Evolutionary conservation across 495 filamentous ascomycete genomes (phyloP).

Genomic region (Penicillium manginii): DNA sequence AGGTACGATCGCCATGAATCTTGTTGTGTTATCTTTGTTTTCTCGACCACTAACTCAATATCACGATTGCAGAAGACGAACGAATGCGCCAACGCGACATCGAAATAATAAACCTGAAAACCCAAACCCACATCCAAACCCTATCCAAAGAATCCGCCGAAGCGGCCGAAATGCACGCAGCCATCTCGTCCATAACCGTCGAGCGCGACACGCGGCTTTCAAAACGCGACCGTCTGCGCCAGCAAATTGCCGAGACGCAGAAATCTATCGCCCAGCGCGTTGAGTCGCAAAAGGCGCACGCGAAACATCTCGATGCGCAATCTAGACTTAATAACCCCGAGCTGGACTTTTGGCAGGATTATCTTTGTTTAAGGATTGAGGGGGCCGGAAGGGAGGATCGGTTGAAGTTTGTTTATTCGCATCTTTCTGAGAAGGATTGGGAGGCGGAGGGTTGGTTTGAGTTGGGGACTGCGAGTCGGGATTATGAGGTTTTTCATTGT

Average conservation of each 20-base stretch:
- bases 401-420: constrained; percentile 89
- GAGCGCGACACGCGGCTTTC: constrained; percentile 77
- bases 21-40: too few relatives aligned
- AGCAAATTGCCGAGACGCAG: constrained; percentile 80
- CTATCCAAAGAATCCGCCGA: constrained; percentile 85
- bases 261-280: constrained; percentile 64
- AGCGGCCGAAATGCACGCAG: constrained; percentile 81
- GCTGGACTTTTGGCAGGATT: constrained; percentile 92
- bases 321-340: constrained; percentile 86
- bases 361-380: constrained; percentile 86
- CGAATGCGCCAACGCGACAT: constrained; percentile 87
- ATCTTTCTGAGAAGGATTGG: constrained; percentile 82
- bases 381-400: constrained; percentile 83
- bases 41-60: background rate
- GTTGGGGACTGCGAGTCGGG: constrained; percentile 74
- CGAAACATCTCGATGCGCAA: constrained; percentile 74
- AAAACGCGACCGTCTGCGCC: constrained; percentile 71
- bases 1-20: too few relatives aligned
- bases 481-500: constrained; percentile 80
- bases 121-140: constrained; percentile 75
- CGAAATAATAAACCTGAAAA: constrained; percentile 78
- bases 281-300: constrained; percentile 63
- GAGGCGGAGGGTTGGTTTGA: constrained; percentile 93
- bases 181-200: constrained; percentile 72
- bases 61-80: constrained; percentile 69